These are phyloP conservation scores for Nymphaea colorata DNA, from an alignment of 164 flowering plant species.

Conservation along the genomic window DNA sequence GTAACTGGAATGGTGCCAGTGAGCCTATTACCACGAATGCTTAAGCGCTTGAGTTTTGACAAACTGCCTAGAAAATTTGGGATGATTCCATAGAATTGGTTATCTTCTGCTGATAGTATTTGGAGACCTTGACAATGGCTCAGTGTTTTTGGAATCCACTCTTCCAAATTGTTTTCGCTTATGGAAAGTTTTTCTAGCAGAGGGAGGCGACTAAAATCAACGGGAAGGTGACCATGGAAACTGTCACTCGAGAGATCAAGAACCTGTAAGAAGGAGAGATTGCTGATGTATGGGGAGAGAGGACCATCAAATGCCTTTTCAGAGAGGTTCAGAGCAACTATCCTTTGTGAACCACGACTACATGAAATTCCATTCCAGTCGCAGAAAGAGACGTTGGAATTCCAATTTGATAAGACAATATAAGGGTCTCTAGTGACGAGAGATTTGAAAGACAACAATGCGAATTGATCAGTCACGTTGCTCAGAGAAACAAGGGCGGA, in stretches of 20 bases:
- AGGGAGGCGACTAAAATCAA: constrained; percentile 6
- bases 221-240: constrained; percentile 8
- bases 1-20: constrained; percentile 7
- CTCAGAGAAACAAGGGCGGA: too few relatives aligned
- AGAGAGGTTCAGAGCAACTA: constrained; percentile 10
- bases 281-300: constrained; percentile 15
- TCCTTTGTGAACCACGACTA: constrained; percentile 4
- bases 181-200: constrained; percentile 3
- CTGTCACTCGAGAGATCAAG: constrained; percentile 10
- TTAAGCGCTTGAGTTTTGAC: constrained; percentile 4
- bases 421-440: constrained; percentile 12
- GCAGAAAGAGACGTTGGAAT: constrained; percentile 10
- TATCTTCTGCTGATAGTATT: constrained; percentile 1
- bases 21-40: constrained; percentile 7
- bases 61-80: constrained; percentile 6
- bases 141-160: constrained; percentile 8
- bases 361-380: constrained; percentile 27
- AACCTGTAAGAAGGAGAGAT: constrained; percentile 13
- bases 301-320: constrained; percentile 12
- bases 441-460: constrained; percentile 23
- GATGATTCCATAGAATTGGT: constrained; percentile 8
- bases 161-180: constrained; percentile 6
- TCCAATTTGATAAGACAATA: constrained; percentile 15
- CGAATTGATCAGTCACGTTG: constrained; percentile 8
- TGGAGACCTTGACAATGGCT: constrained; percentile 4